phyloP scores from a whole-genome alignment of 139 green algal genomes.

The Choricystis sp. region DNA sequence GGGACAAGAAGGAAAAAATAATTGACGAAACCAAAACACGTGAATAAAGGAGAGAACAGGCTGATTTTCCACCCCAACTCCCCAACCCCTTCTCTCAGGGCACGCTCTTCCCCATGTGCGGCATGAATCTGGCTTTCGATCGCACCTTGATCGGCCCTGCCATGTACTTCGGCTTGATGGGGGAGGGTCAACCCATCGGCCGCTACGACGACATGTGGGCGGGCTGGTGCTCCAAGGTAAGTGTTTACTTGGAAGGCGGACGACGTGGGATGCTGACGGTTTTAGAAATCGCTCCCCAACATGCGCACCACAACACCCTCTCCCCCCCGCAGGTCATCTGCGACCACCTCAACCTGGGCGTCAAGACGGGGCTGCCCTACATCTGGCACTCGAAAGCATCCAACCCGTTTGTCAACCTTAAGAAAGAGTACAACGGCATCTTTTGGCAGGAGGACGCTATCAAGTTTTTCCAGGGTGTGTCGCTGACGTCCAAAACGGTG shows the following conservation, averaged over 20 bases:
- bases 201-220: constrained; percentile 98
- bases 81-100: constrained; percentile 18
- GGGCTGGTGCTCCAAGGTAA: constrained; percentile 67
- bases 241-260: neutral
- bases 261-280: neutral
- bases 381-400: constrained; percentile 92
- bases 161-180: constrained; percentile 98
- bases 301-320: neutral
- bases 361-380: constrained; percentile 94
- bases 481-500: constrained; percentile 40
- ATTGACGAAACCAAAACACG: too few relatives aligned
- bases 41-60: too few relatives aligned
- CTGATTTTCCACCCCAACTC: neutral
- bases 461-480: constrained; percentile 75
- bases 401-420: constrained; percentile 92
- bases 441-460: constrained; percentile 97
- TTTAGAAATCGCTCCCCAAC: neutral
- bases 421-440: constrained; percentile 98
- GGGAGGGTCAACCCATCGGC: constrained; percentile 86
- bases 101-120: constrained; percentile 92
- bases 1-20: too few relatives aligned
- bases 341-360: constrained; percentile 79
- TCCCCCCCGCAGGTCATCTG: constrained; percentile 63
- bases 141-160: constrained; percentile 72
- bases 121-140: constrained; percentile 95